A percentile compares a stretch with the other conserved stretches of the same genome.
Evolutionary conservation across 169 alveolate species (phyloP).

Genomic region (Cryptosporidium sp.): DNA sequence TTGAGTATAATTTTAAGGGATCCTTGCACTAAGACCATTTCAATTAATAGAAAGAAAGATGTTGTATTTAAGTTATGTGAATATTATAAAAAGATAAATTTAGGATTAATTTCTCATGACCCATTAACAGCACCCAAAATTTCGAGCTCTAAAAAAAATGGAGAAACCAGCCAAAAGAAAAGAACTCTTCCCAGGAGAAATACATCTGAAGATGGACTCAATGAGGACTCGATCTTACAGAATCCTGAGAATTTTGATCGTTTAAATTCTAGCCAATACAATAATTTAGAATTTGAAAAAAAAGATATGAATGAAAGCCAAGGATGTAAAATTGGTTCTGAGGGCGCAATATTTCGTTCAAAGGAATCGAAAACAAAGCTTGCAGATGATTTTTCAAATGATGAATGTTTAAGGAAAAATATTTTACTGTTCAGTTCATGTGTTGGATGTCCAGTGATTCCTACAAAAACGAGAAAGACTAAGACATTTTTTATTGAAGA

Average conservation of each 20-base stretch:
- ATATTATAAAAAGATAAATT: constrained; percentile 41
- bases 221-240: background rate
- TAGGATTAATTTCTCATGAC: constrained; percentile 52
- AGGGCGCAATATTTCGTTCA: background rate
- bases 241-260: background rate
- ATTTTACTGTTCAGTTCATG: constrained; percentile 8
- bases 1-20: constrained; percentile 41
- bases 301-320: background rate
- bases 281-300: background rate
- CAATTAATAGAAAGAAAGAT: constrained; percentile 54
- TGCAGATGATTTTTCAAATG: background rate
- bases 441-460: background rate
- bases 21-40: constrained; percentile 46
- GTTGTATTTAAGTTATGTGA: constrained; percentile 40
- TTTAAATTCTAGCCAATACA: background rate
- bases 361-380: background rate
- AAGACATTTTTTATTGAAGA: background rate
- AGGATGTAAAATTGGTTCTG: background rate
- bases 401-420: background rate
- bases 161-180: background rate
- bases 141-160: constrained; percentile 17
- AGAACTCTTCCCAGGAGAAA: constrained; percentile 25
- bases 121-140: constrained; percentile 75
- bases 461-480: background rate
- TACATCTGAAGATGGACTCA: background rate